Conservation (phyloP, 192 early-diverging fungal genomes). For the Backusella westeae region DNA sequence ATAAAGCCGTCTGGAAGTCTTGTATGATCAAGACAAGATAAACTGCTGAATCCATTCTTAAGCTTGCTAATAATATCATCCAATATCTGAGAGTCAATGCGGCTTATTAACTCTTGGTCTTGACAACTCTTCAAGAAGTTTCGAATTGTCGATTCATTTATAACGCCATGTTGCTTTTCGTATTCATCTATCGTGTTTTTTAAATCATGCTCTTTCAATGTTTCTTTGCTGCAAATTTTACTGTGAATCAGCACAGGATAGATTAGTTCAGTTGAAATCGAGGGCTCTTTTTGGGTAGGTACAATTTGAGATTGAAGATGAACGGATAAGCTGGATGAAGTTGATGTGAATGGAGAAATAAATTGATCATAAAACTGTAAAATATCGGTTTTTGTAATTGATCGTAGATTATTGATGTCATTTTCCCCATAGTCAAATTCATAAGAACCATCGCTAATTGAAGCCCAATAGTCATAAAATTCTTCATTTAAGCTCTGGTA, state of each 20-base stretch:
- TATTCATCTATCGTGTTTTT: neutral
- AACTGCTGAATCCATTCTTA: neutral
- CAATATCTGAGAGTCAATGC: neutral
- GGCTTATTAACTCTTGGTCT: neutral
- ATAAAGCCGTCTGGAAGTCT: constrained; percentile 37
- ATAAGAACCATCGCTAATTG: constrained; percentile 67
- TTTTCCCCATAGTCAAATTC: constrained; percentile 28
- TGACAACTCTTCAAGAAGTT: neutral
- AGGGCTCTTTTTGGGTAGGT: neutral
- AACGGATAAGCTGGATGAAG: constrained; percentile 41
- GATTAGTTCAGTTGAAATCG: neutral
- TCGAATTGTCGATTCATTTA: neutral
- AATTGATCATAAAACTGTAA: constrained; percentile 55
- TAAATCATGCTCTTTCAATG: neutral
- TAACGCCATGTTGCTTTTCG: neutral
- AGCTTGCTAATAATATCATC: neutral
- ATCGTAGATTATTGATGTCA: constrained; percentile 33
- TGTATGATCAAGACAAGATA: constrained; percentile 21
- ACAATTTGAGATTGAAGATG: constrained; percentile 42
- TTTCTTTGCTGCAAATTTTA: neutral
- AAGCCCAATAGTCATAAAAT: constrained; percentile 59
- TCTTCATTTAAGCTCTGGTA: constrained; percentile 77
- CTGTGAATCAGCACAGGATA: neutral
- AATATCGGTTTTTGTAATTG: constrained; percentile 42
- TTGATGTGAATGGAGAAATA: constrained; percentile 48